A percentile compares a stretch with the other conserved stretches of the same genome.
These are phyloP conservation scores for Aspergillus phoenicis DNA, from an alignment of 2,329 filamentous ascomycete species.

Conservation along the genomic window DNA sequence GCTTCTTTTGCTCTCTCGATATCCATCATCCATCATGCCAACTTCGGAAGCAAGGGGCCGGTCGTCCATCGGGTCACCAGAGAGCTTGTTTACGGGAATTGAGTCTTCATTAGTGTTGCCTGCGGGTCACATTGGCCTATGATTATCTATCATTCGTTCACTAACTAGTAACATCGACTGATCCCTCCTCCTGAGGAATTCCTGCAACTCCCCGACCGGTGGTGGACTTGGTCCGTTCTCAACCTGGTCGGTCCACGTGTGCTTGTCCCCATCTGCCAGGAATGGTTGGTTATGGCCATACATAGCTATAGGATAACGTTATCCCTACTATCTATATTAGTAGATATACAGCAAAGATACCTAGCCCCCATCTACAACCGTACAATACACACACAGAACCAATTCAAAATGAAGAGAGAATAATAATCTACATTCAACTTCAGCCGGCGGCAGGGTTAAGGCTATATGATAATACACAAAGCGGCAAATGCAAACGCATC, in stretches of 20 bases:
- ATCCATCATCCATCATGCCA: neutral
- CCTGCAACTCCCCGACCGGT: neutral
- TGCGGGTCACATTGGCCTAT: neutral
- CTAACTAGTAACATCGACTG: too few species aligned
- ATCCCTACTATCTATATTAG: too few species aligned
- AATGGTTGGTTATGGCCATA: too few species aligned
- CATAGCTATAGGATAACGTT: too few species aligned
- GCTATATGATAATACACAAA: slow-evolving; percentile 9
- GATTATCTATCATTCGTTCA: too few species aligned
- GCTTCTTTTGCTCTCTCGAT: neutral
- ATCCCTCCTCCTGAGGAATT: too few species aligned
- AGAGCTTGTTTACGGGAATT: neutral
- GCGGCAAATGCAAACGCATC: neutral
- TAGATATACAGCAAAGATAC: too few species aligned
- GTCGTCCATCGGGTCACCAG: neutral
- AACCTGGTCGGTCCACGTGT: too few species aligned
- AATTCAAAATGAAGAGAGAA: neutral
- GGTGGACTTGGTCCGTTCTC: too few species aligned
- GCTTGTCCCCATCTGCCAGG: too few species aligned
- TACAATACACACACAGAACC: too few species aligned
- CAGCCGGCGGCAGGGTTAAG: neutral
- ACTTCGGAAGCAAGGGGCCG: neutral
- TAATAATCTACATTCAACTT: slow-evolving; percentile 11
- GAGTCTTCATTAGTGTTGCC: neutral
- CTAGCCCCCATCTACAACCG: too few species aligned